Evolutionary conservation across 2,329 filamentous ascomycete genomes (phyloP), one percentile per base, ranked within the genome.

Genomic region (Claviceps sp.): DNA sequence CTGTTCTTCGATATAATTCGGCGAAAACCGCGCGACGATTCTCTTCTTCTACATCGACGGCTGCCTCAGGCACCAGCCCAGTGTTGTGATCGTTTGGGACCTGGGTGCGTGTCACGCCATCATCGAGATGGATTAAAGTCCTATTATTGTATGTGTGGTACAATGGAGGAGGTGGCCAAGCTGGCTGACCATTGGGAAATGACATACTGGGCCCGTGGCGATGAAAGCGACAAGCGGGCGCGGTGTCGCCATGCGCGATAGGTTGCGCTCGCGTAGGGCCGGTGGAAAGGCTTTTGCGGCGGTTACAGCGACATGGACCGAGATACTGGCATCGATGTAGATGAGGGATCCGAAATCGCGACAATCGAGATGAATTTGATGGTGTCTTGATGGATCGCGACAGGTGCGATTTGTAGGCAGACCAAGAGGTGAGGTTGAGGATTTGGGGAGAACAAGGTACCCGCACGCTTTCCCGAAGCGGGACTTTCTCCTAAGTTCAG

Each of bases 1-100:
- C 88, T 60, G 80, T 84, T 67, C 79, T 79, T 63, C 79, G 80
- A 74, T 86, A 95, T 51, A 90, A 72, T 53, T 88, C 81, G 65
- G 81, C 80, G 68, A 96, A 93, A 63, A 83, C 74, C 62, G 80
- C 76, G 68, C 85, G 83, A 65, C 82, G 77, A 59, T 79, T 78
- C 64, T 90, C 85, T 48, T 88, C 85, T 61, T 84, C 68, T 62
- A 74, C 71, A 68, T 82, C 77, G 55, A 67, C 59, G 57, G 75
- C 69, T 76, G 78, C 74, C 76, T 81, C 78, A 76, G 78, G 78
- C 75, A 79, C 69, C 74, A 74, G 72, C 51, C 66, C 63, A 56
- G 67, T 64, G 60, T 69, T 64, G 65, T 66, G 68, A 66, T 78
- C 75, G 63, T 72, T 63, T 59, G 74, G 72, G 58, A 76, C 75